Evolutionary conservation across 2,329 filamentous ascomycete genomes (phyloP), one percentile per base, ranked within the genome.

Genomic region (Fusarium sp.): DNA sequence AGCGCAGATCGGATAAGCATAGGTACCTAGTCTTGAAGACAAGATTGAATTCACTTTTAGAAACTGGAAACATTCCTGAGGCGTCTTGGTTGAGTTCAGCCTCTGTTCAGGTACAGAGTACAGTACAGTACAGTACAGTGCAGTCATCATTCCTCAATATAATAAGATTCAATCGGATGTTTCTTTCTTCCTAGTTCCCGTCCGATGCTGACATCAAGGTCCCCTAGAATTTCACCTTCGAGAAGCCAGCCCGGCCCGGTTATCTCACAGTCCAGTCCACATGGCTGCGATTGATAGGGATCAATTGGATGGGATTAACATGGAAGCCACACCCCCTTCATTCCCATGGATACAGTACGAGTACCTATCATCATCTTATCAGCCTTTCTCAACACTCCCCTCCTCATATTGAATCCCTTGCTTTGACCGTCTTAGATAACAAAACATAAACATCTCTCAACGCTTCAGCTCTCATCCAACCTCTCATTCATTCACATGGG

Each of bases 401-500:
- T 48, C 58, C 58, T 59, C 46, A 63, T 37, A 20, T 46, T 27
- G 27, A 42, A 42, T 55, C 42, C 54, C 64, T 54, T 68, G 41
- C 49, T 53, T 64, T 27, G 41, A 25, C 42, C 6, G 21, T 41
- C 46, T 37, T 10, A 65, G 63, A 66, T 66, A 66, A 56, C 32
- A 21, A 20, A 49, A 18, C 30, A 32, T 45, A 30, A 59, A 48
- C 20, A 27, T 51, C 46, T 46, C 45, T 47, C 63, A 46, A 49
- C 47, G 14, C 55, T 55, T 56, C 45, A 60, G 18, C 28, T 55
- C 69, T 55, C 65, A 54, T 57, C 66, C 63, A 66, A 59, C 55
- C 59, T 74, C 66, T 62, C 61, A 57, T 63, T 63, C 54, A 63
- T 64, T 63, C 54, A 63, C 55, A 58, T 68, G 50, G 62, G 63